Base-by-base conservation (phyloP, 2,329 filamentous ascomycete genomes). In the Sporothrix schenckii region DNA sequence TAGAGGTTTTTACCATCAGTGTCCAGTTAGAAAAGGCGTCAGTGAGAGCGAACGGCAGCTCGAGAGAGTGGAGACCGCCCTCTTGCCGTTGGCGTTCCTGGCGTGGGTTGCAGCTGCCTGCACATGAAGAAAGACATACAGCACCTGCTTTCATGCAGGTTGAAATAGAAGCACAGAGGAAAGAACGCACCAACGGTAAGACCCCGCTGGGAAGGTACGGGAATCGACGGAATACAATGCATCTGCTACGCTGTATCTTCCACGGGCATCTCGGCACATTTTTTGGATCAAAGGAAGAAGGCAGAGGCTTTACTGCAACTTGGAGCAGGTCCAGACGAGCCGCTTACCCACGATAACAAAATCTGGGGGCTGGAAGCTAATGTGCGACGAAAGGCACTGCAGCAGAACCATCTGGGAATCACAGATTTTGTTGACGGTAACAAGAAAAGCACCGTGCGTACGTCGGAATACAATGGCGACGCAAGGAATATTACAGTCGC, bases 1-100 rank as follows among this genome's bases (percentile, higher is more conserved):
- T 34, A 4, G 4, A 34, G 4, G 1, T 34, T 5, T 34, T 34
- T 7, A 34, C 4, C 34, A 7, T 4, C 34, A 9, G 34, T 34
- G 41, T 50, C 71, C 72, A 70, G 70, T 30, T 72, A 73, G 72
- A 73, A 70, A 73, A 73, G 72, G 70, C 72, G 71, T 56, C 56
- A 50, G 66, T 49, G 39, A 19, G 39, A 34, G 41, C 4, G 14
- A 44, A 16, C 14, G 44, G 34, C 34, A 66, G 53, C 24, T 39
- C 13, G 27, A 34, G 7, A 39, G 24, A 34, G 63, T 66, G 63
- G 63, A 52, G 63, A 34, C 47, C 5, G 21, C n/a, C 44, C 41
- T 14, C 41, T 65, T 27, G 61, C 61, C 50, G 44, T 27, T 66
- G 60, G 24, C 24, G 24, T 50, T 14, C n/a, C 11, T 65, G 16